Conservation (phyloP, 306 rosid genomes). For the Erythrophleum fordii region DNA sequence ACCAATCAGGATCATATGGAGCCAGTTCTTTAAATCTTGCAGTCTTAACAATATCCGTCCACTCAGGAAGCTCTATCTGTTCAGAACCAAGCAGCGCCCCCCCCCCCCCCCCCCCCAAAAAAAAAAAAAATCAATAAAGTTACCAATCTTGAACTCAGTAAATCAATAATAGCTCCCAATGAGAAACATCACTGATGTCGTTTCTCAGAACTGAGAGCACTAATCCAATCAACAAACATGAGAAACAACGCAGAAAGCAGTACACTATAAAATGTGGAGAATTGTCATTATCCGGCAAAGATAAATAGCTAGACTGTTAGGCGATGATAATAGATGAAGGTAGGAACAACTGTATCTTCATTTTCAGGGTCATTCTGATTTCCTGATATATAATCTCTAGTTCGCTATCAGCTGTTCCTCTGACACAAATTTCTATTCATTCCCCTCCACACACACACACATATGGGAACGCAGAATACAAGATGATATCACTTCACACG, state of each 20-base stretch:
- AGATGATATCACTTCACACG: not conserved
- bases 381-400: not conserved
- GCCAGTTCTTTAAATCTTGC: conserved; percentile 71
- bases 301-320: not conserved
- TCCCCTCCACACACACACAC: not conserved
- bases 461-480: not conserved
- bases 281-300: not conserved
- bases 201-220: not conserved
- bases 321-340: not conserved
- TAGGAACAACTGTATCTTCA: not conserved
- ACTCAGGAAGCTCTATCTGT: conserved; percentile 75
- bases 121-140: not conserved
- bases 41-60: conserved; percentile 75
- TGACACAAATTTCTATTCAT: not conserved
- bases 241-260: not conserved
- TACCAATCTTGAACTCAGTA: not conserved
- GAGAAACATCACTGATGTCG: not conserved
- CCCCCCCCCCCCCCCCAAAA: no score
- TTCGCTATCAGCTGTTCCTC: not conserved
- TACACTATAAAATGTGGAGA: not conserved
- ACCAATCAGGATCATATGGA: conserved; percentile 82
- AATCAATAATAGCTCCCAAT: not conserved
- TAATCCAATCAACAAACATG: not conserved
- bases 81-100: not conserved
- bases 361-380: not conserved